phyloP scores from a whole-genome alignment of 2,329 filamentous ascomycete genomes.

The Arthrinium phaeospermum region DNA sequence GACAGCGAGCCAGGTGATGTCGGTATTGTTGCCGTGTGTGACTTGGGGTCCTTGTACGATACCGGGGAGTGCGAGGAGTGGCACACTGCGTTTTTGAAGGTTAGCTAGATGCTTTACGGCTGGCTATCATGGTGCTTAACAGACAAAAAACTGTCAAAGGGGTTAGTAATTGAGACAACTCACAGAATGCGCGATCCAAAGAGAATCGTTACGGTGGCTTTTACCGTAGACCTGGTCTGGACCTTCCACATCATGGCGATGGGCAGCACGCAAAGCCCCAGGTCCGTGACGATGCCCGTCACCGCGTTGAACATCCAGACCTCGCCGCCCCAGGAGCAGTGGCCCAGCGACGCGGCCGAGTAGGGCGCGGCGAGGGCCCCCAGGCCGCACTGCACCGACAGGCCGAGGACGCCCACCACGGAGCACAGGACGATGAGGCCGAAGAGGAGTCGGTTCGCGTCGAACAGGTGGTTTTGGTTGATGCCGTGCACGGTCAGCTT shows the following conservation, averaged over 20 bases:
- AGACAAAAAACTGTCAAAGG: neutral
- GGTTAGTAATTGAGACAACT: neutral
- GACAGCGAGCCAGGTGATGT: conserved; percentile 24
- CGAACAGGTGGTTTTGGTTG: neutral
- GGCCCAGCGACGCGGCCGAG: neutral
- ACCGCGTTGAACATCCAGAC: neutral
- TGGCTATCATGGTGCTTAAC: too few relatives aligned
- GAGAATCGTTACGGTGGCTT: conserved; percentile 17
- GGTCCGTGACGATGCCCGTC: conserved; percentile 23
- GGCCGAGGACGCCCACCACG: neutral
- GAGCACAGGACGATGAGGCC: neutral
- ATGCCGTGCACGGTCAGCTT: neutral
- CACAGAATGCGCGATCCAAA: conserved; percentile 23
- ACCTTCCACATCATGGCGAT: conserved; percentile 27
- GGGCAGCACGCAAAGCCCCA: conserved; percentile 24
- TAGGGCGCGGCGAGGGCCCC: neutral
- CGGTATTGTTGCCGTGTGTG: neutral
- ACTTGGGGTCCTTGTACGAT: neutral
- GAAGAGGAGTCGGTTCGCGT: neutral
- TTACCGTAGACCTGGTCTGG: conserved; percentile 20
- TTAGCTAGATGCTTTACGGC: neutral
- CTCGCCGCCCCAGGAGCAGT: conserved; percentile 2
- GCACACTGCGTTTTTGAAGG: neutral
- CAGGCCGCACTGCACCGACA: neutral
- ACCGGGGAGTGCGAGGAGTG: neutral